Evolutionary conservation across 768 basidiomycete species (phyloP), one percentile per base, ranked within the genome.

Genomic region (Cubamyces sp.): DNA sequence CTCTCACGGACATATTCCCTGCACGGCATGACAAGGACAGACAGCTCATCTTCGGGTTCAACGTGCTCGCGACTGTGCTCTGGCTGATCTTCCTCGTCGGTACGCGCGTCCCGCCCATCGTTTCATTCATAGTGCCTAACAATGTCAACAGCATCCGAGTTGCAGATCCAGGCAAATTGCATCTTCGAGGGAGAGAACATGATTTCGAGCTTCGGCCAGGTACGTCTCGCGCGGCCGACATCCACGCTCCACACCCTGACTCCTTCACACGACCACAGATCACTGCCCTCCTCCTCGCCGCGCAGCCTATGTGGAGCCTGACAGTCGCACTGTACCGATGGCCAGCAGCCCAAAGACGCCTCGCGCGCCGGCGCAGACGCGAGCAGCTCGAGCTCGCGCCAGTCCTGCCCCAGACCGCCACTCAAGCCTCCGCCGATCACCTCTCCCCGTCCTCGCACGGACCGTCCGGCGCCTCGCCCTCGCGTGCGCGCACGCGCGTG

Each of bases 141-240:
- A 1, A 7, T n/a, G 1, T n/a, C 45, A 12, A 7, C 43, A 71
- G 70, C 66, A 7, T 64, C 68, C 5, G 70, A 71, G 60, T 14
- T 57, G 3, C 70, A 71, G 55, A 66, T 62, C n/a, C 30, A 26
- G 12, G 52, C 26, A 19, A 71, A 71, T 52, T 64, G 64, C 57
- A 66, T 71, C 28, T 68, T 66, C 59, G 18, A 30, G 9, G 70
- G 68, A 9, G 70, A 71, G 66, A 63, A 71, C 51, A 26, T 53
- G 49, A 65, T 71, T 55, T 59, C 57, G 1, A 67, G 70, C 19
- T 68, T 71, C 43, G 70, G 70, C 14, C 70, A 71, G 64, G 69
- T 67, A 47, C 25, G 64, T 55, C 9, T 16, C 40, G 30, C 9
- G 15, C 23, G 16, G 14, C 12, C 23, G 15, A 19, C 16, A 6